Evolutionary conservation across 2,329 filamentous ascomycete genomes (phyloP), one percentile per base, ranked within the genome.

Genomic region (Apiospora koreana): DNA sequence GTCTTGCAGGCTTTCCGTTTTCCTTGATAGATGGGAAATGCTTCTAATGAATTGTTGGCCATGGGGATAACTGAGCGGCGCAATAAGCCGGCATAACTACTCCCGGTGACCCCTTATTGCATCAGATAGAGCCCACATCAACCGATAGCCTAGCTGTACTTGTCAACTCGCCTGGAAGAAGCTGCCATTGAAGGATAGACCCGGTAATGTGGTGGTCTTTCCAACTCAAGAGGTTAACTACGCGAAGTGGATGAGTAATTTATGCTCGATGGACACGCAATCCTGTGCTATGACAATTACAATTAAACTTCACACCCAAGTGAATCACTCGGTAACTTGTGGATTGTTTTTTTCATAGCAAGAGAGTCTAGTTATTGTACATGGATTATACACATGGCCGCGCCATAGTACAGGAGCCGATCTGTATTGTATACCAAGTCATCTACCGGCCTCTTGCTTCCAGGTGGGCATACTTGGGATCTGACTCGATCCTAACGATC

Each of bases 401-500:
- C 18, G 25, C 25, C 25, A 35, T 21, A n/a, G 3, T 9, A 28
- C 31, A 25, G 18, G 25, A 16, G 25, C 25, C 5, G 16, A 8
- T 7, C 14, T 23, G 21, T 21, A 62, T 38, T 18, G 21, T 38
- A 23, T 21, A 62, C 1, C 38, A 18, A 18, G 31, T 21, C n/a
- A 38, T 38, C 21, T 62, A 62, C 54, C 42, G 71, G 69, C 21
- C 65, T 65, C 28, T 66, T 12, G 38, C 64, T 16, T 66, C 38
- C 42, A 71, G 42, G 42, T 66, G 68, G 62, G 71, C 73, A 12
- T 28, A 66, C 25, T 31, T 42, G 1, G 64, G 71, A 67, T 78
- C 76, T 70, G 76, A 70, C 74, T 80, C 76, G 35, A 84, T 76
- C 70, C 73, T 76, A 42, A 88, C 83, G 48, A 92, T 76, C 72